Percentiles rank a stretch among this genome's conserved stretches.
Evolutionary conservation across 2,329 filamentous ascomycete species (phyloP).

Genomic region (Verticillium nonalfalfae): DNA sequence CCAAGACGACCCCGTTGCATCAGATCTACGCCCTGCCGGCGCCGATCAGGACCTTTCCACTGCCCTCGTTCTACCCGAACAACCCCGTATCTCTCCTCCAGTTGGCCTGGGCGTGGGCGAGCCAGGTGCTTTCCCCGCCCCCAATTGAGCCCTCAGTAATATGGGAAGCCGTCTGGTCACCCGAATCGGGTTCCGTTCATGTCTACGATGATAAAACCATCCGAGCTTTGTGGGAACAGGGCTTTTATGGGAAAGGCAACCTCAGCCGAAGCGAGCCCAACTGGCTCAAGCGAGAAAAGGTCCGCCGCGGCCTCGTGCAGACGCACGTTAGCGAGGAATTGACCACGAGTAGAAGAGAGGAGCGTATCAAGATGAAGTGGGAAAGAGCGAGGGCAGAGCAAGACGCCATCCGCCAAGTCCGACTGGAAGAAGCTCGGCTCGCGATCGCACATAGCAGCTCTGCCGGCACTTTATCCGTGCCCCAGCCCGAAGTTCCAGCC

Average conservation of each 20-base stretch:
- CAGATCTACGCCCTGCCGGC: constrained; percentile 77
- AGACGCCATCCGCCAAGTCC: constrained; percentile 71
- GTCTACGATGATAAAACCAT: constrained; percentile 71
- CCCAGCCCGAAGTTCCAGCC: neutral
- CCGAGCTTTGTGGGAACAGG: constrained; percentile 86
- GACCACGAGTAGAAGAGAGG: constrained; percentile 69
- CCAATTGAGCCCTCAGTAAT: constrained; percentile 56
- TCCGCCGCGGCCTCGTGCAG: constrained; percentile 57
- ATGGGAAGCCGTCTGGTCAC: constrained; percentile 74
- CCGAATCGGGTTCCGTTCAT: constrained; percentile 75
- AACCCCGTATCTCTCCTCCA: constrained; percentile 87
- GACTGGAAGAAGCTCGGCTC: constrained; percentile 35
- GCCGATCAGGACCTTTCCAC: constrained; percentile 74
- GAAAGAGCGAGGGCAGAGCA: constrained; percentile 85
- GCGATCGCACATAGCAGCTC: neutral
- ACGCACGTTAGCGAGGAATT: constrained; percentile 73
- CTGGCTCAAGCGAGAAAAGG: constrained; percentile 81
- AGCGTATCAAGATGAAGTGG: constrained; percentile 80
- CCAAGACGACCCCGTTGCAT: constrained; percentile 42
- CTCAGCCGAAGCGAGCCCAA: constrained; percentile 91
- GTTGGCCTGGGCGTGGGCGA: constrained; percentile 70
- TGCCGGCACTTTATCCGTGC: neutral
- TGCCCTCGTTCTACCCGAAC: constrained; percentile 83
- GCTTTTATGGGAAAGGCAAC: constrained; percentile 93
- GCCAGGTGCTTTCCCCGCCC: constrained; percentile 63